Conservation (phyloP, 768 basidiomycete genomes). For the Hygrophoropsis aurantiaca region DNA sequence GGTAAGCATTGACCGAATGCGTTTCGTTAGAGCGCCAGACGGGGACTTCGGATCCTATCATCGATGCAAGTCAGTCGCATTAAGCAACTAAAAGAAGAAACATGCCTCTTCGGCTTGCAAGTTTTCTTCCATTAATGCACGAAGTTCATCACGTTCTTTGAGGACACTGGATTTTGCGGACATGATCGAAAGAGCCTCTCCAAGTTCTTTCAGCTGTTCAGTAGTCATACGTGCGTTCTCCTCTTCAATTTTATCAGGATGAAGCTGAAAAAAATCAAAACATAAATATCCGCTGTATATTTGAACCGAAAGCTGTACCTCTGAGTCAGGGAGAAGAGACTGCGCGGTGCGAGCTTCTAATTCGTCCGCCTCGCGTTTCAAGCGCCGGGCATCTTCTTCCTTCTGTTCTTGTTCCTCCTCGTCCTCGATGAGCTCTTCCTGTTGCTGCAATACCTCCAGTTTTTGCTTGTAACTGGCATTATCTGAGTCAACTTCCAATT, state of each 20-base stretch:
- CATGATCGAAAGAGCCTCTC: slow-evolving; percentile 85
- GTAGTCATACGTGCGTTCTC: slow-evolving; percentile 94
- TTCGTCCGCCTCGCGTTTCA: slow-evolving; percentile 78
- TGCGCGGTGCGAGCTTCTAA: slow-evolving; percentile 77
- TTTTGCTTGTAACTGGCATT: slow-evolving; percentile 97
- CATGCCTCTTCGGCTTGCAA: slow-evolving; percentile 80
- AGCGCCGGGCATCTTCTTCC: slow-evolving; percentile 88
- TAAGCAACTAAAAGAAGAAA: neutral
- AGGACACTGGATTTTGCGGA: slow-evolving; percentile 94
- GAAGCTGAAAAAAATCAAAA: slow-evolving; percentile 47
- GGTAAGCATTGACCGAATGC: slow-evolving; percentile 92
- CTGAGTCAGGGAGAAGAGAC: slow-evolving; percentile 83
- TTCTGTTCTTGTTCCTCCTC: slow-evolving; percentile 98
- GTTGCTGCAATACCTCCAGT: slow-evolving; percentile 95
- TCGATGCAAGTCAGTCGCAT: slow-evolving; percentile 6
- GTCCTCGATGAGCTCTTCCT: slow-evolving; percentile 99
- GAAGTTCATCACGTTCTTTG: slow-evolving; percentile 92
- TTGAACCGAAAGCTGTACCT: slow-evolving; percentile 47
- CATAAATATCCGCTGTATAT: neutral
- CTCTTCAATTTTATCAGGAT: slow-evolving; percentile 56
- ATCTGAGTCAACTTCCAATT: slow-evolving; percentile 92
- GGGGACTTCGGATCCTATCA: slow-evolving; percentile 74
- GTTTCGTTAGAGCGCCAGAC: slow-evolving; percentile 87
- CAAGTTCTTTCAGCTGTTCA: slow-evolving; percentile 92
- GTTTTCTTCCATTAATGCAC: slow-evolving; percentile 92